Base-by-base conservation (phyloP, 78 protist genomes). In the Planoprotostelium fungivorum region DNA sequence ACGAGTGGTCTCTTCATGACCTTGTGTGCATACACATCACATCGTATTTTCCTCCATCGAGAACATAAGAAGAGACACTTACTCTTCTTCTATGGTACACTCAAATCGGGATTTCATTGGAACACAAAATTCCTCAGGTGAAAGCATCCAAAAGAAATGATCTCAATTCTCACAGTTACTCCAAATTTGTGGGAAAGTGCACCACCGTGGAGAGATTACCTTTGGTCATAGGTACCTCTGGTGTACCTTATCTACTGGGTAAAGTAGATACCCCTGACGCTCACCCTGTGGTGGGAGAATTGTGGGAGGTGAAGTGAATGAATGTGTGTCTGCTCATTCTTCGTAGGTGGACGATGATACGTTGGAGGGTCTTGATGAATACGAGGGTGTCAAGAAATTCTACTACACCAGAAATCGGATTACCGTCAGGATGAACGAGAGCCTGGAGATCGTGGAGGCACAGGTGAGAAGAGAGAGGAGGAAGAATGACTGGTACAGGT, bases 51-150 rank as follows among this genome's bases (percentile, higher is more conserved):
- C n/a, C n/a, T n/a, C n/a, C n/a, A n/a, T n/a, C n/a, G n/a, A n/a
- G n/a, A n/a, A n/a, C 37, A 1, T 5, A 86, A 88, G 86, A 88
- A 5, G 36, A 5, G 35, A 84, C 35, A 88, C 34, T 1, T 29
- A 34, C 88, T 88, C 9, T 88, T 88, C 34, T 84, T 88, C 36
- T 88, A 88, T 9, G 90, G 90, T 1, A 88, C 90, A 9, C 34
- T 88, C 63, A 88, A 88, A 34, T 1, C 25, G 25, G 90, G 88
- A 9, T 88, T 88, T 9, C 90, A 88, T 34, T 88, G 90, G 90
- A 88, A 88, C 88, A 1, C 9, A 1, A 88, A 88, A 86, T 88
- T 88, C 29, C 38, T 88, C 31, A 29, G 36, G 84, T 51, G 16
- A n/a, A n/a, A n/a, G n/a, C 16, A 16, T 51, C 73, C 5, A 25